Base-by-base conservation (phyloP, 2,329 filamentous ascomycete genomes). In the Phialocephala subalpina region DNA sequence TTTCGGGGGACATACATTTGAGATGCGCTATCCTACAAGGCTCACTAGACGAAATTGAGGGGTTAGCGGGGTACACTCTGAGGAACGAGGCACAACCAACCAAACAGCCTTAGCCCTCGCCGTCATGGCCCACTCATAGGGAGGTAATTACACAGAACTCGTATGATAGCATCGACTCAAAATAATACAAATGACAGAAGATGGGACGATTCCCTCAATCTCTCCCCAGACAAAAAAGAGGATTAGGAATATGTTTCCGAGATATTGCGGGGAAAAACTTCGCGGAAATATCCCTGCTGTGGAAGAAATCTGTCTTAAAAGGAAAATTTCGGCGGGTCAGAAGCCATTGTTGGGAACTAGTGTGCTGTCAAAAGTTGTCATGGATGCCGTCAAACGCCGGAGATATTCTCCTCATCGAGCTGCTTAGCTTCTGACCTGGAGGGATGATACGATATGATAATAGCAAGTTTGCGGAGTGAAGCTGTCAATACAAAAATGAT, bases 11-110 rank as follows among this genome's bases (percentile, higher is more conserved):
- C 60, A 62, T 63, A 71, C 70, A 72, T 29, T 68, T 69, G 22
- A 70, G 38, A 53, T 71, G 69, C 27, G 60, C 67, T 11, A 55
- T 60, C 12, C 70, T 62, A 47, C 70, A 72, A 49, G 58, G 52
- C 42, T 69, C 65, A 63, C 70, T 70, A 56, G 4, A 52, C 16
- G n/a, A 45, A 38, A 29, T 33, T 40, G 33, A 57, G 20, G 25
- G 57, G 40, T 59, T 36, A 42, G 57, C 16, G 27, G 36, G 36
- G 33, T n/a, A 33, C 12, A 42, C 18, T 27, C 7, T 16, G 25
- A 14, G 18, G 22, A 11, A 29, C 14, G 11, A 36, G 27, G 9
- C 4, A 20, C 29, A 58, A 60, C 66, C n/a, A 25, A 67, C 66
- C 66, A 67, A 52, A 62, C 65, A 38, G 62, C 55, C 36, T 56